Conservation (phyloP, 306 rosid species). For the Corylus heterophylla region DNA sequence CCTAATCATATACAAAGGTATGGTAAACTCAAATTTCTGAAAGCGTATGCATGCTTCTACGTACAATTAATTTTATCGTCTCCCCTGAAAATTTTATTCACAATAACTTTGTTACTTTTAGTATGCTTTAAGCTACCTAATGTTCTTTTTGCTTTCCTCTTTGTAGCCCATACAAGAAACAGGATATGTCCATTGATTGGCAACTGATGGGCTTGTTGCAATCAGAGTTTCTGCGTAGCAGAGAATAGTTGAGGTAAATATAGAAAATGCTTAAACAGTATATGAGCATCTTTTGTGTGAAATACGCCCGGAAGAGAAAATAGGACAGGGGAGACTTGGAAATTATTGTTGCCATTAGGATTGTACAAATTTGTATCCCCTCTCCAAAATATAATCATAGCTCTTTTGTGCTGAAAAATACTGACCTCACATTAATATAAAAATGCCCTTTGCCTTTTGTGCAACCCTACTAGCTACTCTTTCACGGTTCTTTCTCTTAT, state of each 20-base stretch:
- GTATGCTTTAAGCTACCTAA: background rate
- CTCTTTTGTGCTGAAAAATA: background rate
- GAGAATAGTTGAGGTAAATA: background rate
- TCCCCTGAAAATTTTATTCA: background rate
- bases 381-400: background rate
- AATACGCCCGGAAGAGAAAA: background rate
- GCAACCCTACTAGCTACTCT: background rate
- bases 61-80: background rate
- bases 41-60: background rate
- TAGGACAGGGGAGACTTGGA: background rate
- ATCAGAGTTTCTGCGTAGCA: constrained; percentile 5
- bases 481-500: background rate
- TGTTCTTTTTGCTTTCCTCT: background rate
- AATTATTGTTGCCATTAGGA: background rate
- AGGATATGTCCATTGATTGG: constrained; percentile 1
- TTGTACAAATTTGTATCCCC: background rate
- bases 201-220: background rate
- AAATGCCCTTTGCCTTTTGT: background rate
- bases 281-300: background rate
- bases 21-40: background rate
- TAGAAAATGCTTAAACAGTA: background rate
- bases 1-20: constrained; percentile 24
- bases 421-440: background rate
- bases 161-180: constrained; percentile 21
- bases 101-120: background rate